phyloP scores from a whole-genome alignment of 2,329 filamentous ascomycete species.

The Aspergillus sp. region DNA sequence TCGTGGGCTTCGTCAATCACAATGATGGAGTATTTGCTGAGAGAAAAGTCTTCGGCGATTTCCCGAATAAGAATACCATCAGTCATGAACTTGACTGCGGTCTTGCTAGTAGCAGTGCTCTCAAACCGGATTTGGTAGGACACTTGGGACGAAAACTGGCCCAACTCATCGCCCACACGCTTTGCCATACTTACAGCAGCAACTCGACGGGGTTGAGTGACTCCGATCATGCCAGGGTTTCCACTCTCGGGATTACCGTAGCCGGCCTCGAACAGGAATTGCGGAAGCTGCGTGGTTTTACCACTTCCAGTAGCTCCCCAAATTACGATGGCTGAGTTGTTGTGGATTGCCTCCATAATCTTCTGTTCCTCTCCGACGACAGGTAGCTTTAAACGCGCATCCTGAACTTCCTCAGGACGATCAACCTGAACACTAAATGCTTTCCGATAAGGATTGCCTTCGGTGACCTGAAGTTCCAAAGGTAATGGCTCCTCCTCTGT shows the following conservation, averaged over 20 bases:
- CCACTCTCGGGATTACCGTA: slow-evolving; percentile 77
- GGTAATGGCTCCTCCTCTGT: slow-evolving; percentile 43
- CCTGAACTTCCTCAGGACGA: slow-evolving; percentile 72
- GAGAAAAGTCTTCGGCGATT: slow-evolving; percentile 81
- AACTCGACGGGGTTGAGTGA: slow-evolving; percentile 92
- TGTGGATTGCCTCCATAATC: slow-evolving; percentile 96
- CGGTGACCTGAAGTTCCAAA: slow-evolving; percentile 38
- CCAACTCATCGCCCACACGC: slow-evolving; percentile 82
- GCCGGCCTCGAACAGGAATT: slow-evolving; percentile 92
- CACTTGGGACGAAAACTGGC: slow-evolving; percentile 72
- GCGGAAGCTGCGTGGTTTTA: slow-evolving; percentile 95
- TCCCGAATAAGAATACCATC: slow-evolving; percentile 94
- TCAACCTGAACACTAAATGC: slow-evolving; percentile 73
- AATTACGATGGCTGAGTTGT: slow-evolving; percentile 83
- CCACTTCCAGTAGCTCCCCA: slow-evolving; percentile 95
- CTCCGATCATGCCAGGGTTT: slow-evolving; percentile 87
- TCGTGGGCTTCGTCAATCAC: slow-evolving; percentile 98
- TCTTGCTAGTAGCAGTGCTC: slow-evolving; percentile 74
- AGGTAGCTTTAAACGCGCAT: slow-evolving; percentile 74
- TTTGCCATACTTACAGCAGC: slow-evolving; percentile 96
- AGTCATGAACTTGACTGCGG: slow-evolving; percentile 97
- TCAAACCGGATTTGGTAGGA: slow-evolving; percentile 97
- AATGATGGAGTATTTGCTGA: slow-evolving; percentile 88
- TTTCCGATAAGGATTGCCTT: slow-evolving; percentile 59
- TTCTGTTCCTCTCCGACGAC: slow-evolving; percentile 94